Evolutionary conservation across 805 yeast genomes (phyloP), one percentile per base, ranked within the genome.

Genomic region (Pichia membranifaciens): DNA sequence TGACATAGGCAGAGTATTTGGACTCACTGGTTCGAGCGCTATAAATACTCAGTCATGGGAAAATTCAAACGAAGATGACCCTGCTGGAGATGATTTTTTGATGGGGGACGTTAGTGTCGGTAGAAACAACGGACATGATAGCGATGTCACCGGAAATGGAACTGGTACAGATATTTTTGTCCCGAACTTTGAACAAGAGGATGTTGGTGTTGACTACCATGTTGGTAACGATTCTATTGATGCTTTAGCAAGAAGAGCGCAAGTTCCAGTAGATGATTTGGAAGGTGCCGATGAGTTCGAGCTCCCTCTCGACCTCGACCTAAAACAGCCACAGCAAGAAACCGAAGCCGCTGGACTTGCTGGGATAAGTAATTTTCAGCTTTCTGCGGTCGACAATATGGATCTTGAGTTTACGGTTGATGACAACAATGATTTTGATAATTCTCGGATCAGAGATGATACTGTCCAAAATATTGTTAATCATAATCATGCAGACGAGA

Each of bases 391-490:
- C 29, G 64, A 54, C 13, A 74, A 75, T 53, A 53, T 56, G 38
- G 76, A 82, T 5, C 69, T 79, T 34, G 86, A 80, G 61, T 59
- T 73, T 64, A 73, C 64, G 17, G 62, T 49, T n/a, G 61, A 55
- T 38, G 58, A 50, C 6, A 55, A 54, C 22, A 70, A 65, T 38
- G 43, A 34, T 33, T 45, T 48, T 31, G 40, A 25, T 25, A 17
- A 33, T 12, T 6, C 8, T n/a, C n/a, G 8, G 13, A 17, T 9
- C 6, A 33, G 16, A n/a, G 20, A 33, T 9, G 8, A 33, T 22
- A 51, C 46, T 3, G 36, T 41, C 3, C 43, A 25, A 28, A 43
- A 41, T 5, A 25, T 13, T 18, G 17, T 43, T 31, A 21, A 25
- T 12, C 29, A 38, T 17, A 6, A 20, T 6, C 41, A 32, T 33